Base-by-base conservation (phyloP, 1,139 yeast genomes). In the Taiozyma onychis region DNA sequence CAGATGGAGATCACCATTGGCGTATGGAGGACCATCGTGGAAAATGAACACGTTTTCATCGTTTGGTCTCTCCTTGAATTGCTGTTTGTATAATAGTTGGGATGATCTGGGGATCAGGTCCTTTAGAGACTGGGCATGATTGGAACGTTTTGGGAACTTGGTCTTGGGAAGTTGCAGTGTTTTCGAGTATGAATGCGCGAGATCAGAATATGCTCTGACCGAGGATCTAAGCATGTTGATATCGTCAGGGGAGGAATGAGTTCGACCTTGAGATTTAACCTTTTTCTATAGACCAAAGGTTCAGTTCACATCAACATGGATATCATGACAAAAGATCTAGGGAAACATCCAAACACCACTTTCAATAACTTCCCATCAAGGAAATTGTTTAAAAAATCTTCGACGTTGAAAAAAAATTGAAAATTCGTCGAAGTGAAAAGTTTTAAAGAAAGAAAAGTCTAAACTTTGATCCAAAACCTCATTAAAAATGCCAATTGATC, bases 1-100 rank as follows among this genome's bases (percentile, higher is more conserved):
- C 54, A 91, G 68, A 65, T 93, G 99, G 27, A 93, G 72, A 54
- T 85, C 89, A 5, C 98, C 99, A 64, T 93, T 93, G 13, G 99
- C 98, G 68, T 91, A 93, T 0, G 99, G 99, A 0, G 99, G 99
- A 0, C 99, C 99, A 68, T 93, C 99, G 59, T 91, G 98, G 4
- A 93, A 71, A 1, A 86, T 76, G 58, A 88, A 89, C n/a, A 73
- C 57, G 28, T 71, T 67, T 1, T 68, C 62, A 51, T 52, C 58
- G 64, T 80, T 49, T 3, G 62, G 48, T 46, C 66, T 64, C 13
- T 53, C 55, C 4, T 58, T 50, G 35, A 65, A 60, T 44, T 71
- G 74, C 16, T 57, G 44, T n/a, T 56, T 55, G 51, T 71, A 70
- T 1, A 74, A 57, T 14, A 59, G 54, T 21, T 68, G 66, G 6